phyloP scores from a whole-genome alignment of 176 grass and related monocot species.

The Echinochloa phyllopogon region DNA sequence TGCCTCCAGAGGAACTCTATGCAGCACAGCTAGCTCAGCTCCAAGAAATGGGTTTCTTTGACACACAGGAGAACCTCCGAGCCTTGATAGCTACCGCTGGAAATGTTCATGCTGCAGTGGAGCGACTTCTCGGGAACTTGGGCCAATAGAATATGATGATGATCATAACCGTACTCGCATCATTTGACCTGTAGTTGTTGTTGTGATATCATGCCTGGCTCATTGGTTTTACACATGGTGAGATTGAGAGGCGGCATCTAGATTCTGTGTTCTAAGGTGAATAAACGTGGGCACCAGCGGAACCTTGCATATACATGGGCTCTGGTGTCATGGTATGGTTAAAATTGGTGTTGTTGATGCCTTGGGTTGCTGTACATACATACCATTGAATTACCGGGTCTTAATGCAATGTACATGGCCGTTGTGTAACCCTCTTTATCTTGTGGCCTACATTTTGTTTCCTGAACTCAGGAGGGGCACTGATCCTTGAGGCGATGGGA shows the following conservation, averaged over 20 bases:
- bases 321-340: constrained; percentile 40
- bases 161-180: neutral
- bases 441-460: neutral
- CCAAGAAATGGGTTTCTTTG: constrained; percentile 96
- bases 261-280: constrained; percentile 46
- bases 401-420: constrained; percentile 39
- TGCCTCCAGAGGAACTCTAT: constrained; percentile 84
- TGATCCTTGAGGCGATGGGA: constrained; percentile 7
- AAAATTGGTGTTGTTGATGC: constrained; percentile 39
- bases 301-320: constrained; percentile 43
- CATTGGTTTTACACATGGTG: constrained; percentile 41
- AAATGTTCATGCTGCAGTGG: constrained; percentile 92
- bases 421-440: neutral
- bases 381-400: constrained; percentile 40
- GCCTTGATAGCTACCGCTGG: constrained; percentile 81
- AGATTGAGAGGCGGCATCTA: constrained; percentile 40
- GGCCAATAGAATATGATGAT: constrained; percentile 53
- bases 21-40: constrained; percentile 88
- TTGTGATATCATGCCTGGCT: constrained; percentile 38
- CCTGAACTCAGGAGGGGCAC: neutral
- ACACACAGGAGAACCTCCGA: constrained; percentile 83
- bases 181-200: constrained; percentile 9
- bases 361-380: constrained; percentile 60
- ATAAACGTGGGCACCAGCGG: constrained; percentile 38
- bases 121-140: constrained; percentile 84